Evolutionary conservation across 768 basidiomycete species (phyloP).

Genomic region (Coprinopsis cinerea): DNA sequence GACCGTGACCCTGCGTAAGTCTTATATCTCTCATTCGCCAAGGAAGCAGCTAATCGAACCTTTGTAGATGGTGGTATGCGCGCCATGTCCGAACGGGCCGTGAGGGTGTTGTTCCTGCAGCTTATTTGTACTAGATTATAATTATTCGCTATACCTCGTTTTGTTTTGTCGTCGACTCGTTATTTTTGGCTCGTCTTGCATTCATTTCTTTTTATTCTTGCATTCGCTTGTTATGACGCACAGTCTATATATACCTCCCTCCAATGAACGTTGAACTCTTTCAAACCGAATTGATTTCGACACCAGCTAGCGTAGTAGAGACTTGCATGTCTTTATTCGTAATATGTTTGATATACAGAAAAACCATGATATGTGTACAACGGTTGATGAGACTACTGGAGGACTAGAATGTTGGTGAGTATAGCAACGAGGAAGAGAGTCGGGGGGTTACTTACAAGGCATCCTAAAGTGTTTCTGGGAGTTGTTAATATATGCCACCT

Average conservation of each 20-base stretch:
- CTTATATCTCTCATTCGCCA: neutral
- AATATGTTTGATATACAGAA: neutral
- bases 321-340: neutral
- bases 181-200: constrained; percentile 23
- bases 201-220: constrained; percentile 5
- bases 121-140: constrained; percentile 74
- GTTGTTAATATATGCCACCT: constrained; percentile 74
- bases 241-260: constrained; percentile 3
- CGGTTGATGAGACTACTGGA: neutral
- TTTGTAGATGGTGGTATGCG: constrained; percentile 87
- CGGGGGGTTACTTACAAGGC: constrained; percentile 45
- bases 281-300: neutral
- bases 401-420: constrained; percentile 13
- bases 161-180: constrained; percentile 29
- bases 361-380: neutral
- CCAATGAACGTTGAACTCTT: neutral
- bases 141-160: constrained; percentile 29
- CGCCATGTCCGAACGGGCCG: constrained; percentile 72
- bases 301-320: neutral
- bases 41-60: neutral
- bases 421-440: neutral
- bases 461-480: constrained; percentile 86
- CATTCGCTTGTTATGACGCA: neutral
- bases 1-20: constrained; percentile 77
- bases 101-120: constrained; percentile 88